Percentiles rank a stretch among this genome's conserved stretches.
Evolutionary conservation across 2,329 filamentous ascomycete genomes (phyloP).

Genomic region (Zymoseptoria pseudotritici): DNA sequence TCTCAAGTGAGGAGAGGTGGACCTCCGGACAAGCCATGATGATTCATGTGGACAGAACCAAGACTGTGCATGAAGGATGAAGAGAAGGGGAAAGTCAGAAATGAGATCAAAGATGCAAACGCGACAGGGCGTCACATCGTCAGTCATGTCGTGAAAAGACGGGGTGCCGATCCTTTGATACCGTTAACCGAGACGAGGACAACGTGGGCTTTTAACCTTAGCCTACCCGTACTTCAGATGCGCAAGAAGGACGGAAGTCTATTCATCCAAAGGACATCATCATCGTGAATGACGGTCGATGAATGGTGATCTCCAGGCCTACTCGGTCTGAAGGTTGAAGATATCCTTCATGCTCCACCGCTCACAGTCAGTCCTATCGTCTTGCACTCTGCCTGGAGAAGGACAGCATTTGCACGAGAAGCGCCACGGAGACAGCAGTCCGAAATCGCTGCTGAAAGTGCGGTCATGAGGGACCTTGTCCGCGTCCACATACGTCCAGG

Average conservation of each 20-base stretch:
- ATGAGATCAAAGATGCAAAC: not conserved
- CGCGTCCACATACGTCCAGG: not conserved
- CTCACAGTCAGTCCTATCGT: not conserved
- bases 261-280: not conserved
- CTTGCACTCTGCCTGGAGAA: not conserved
- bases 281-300: not conserved
- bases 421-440: not conserved
- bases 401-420: not conserved
- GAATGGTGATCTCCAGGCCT: not conserved
- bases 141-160: not conserved
- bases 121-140: not conserved
- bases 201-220: not conserved
- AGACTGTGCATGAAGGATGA: not conserved
- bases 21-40: conserved; percentile 34
- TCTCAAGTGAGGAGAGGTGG: conserved; percentile 24
- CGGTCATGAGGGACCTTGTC: not conserved
- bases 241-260: not conserved
- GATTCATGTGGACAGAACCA: not conserved
- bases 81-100: not conserved
- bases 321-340: not conserved
- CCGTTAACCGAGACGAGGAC: not conserved
- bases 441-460: not conserved
- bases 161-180: not conserved
- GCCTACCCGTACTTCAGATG: not conserved
- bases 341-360: not conserved